Conservation (phyloP, 805 yeast genomes). For the Clavispora fructus region DNA sequence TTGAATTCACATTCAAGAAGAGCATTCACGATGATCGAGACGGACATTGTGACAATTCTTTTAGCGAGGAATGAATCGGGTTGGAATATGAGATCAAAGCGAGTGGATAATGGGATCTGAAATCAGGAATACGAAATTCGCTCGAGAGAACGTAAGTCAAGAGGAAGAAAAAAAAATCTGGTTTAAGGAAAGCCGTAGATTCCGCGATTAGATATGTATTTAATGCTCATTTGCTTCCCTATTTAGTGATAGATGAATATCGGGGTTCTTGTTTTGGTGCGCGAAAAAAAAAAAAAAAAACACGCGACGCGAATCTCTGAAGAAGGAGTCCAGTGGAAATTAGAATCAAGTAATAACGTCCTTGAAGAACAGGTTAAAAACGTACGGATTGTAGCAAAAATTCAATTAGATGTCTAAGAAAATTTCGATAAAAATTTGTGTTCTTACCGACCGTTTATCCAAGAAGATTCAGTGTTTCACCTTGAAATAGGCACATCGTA, state of each 20-base stretch:
- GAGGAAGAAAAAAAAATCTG: background rate
- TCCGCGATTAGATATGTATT: background rate
- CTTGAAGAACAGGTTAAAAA: too few relatives aligned
- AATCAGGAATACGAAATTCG: background rate
- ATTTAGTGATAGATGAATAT: background rate
- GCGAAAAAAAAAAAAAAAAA: background rate
- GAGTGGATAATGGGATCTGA: background rate
- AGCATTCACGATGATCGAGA: background rate
- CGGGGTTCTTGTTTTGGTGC: background rate
- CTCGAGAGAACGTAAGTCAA: background rate
- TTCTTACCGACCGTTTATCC: too few relatives aligned
- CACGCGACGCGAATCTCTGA: background rate
- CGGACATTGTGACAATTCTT: background rate
- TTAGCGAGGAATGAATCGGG: background rate
- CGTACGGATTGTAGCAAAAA: too few relatives aligned
- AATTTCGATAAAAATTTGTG: too few relatives aligned
- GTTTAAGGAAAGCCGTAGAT: background rate
- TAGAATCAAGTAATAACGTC: too few relatives aligned
- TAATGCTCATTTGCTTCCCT: background rate
- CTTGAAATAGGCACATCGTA: background rate
- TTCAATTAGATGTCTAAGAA: too few relatives aligned
- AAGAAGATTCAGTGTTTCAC: background rate
- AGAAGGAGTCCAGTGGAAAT: background rate
- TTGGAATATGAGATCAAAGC: background rate
- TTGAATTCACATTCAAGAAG: constrained; percentile 22